These are phyloP conservation scores for Dalechampia spathulata DNA, from an alignment of 441 rosid genomes.

Conservation along the genomic window DNA sequence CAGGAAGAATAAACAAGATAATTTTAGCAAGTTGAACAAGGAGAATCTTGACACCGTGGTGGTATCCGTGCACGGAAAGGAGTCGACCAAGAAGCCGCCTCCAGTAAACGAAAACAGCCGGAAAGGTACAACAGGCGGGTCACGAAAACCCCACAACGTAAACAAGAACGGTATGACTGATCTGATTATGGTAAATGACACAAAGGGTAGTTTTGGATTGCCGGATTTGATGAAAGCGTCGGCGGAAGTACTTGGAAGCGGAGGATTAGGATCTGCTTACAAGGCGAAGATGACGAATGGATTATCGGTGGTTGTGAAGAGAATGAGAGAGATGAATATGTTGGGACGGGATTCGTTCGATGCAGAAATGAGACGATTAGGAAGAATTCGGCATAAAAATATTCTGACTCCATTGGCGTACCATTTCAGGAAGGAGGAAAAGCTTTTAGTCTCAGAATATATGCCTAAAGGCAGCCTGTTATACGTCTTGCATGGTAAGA, in stretches of 20 bases:
- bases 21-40: slow-evolving; percentile 39
- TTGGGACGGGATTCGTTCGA: slow-evolving; percentile 53
- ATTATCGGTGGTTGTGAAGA: slow-evolving; percentile 73
- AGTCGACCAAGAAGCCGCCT: slow-evolving; percentile 7
- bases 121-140: slow-evolving; percentile 21
- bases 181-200: slow-evolving; percentile 55
- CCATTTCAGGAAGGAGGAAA: slow-evolving; percentile 76
- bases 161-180: slow-evolving; percentile 37
- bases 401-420: slow-evolving; percentile 71
- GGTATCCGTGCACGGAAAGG: background rate
- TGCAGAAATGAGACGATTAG: slow-evolving; percentile 55
- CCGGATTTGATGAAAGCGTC: slow-evolving; percentile 90
- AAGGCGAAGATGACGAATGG: slow-evolving; percentile 71
- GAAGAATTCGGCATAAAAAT: slow-evolving; percentile 47
- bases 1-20: slow-evolving; percentile 26
- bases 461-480: slow-evolving; percentile 73
- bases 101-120: slow-evolving; percentile 22
- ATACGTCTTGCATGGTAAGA: slow-evolving; percentile 61
- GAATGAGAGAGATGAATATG: slow-evolving; percentile 70
- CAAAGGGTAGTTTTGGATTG: slow-evolving; percentile 66
- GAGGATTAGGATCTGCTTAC: slow-evolving; percentile 81
- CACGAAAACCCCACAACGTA: slow-evolving; percentile 13
- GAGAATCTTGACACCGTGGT: slow-evolving; percentile 27
- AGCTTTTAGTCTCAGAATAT: slow-evolving; percentile 64
- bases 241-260: slow-evolving; percentile 82